Conservation (phyloP, 257 asterid species). For the Solanum peruvianum region DNA sequence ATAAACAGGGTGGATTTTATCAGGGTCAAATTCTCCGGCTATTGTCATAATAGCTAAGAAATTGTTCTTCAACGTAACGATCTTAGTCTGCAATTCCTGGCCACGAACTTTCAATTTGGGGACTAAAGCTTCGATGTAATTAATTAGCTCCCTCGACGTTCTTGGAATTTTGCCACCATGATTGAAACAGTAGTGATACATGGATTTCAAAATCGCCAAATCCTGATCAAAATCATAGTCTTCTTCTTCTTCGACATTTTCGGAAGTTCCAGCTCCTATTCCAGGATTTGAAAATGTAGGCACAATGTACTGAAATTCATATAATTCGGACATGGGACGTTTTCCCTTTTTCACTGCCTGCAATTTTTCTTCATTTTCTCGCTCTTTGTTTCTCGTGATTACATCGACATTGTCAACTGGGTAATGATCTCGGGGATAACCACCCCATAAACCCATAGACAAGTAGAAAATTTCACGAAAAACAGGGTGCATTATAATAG, state of each 20-base stretch:
- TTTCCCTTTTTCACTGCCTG: not conserved
- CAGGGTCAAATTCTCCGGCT: not conserved
- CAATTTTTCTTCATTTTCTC: not conserved
- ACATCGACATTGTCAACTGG: not conserved
- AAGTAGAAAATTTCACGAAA: not conserved
- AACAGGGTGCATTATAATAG: not conserved
- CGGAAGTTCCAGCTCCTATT: not conserved
- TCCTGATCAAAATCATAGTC: not conserved
- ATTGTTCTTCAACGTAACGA: not conserved
- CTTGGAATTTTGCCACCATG: not conserved
- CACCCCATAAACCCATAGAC: not conserved
- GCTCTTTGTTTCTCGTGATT: not conserved
- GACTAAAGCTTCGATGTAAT: not conserved
- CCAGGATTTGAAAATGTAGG: not conserved
- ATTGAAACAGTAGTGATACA: not conserved
- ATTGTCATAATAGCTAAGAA: not conserved
- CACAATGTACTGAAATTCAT: not conserved
- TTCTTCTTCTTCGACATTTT: not conserved
- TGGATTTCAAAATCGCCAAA: not conserved
- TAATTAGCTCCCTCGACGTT: not conserved
- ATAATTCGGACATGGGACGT: not conserved
- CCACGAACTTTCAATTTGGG: not conserved
- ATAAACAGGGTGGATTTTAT: not conserved
- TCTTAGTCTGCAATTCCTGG: not conserved
- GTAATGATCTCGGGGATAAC: not conserved